Percentiles rank a stretch among this genome's conserved stretches.
phyloP scores from a whole-genome alignment of 1,284 basidiomycete species.

The Porodaedalea pini region DNA sequence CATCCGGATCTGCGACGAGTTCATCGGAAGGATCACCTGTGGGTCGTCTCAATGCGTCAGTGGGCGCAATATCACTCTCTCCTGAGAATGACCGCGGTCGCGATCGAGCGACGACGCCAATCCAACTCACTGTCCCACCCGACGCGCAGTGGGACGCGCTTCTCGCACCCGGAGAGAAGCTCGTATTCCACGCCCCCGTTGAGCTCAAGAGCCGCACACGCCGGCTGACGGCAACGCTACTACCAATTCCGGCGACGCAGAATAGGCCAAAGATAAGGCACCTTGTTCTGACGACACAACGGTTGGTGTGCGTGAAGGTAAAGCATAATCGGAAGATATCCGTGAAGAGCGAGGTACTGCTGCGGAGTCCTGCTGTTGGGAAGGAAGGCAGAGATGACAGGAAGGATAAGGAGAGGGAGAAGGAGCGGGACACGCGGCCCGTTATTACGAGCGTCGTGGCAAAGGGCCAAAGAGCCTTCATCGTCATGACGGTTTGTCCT shows the following conservation, averaged over 20 bases:
- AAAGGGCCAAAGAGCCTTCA: constrained; percentile 58
- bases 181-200: constrained; percentile 50
- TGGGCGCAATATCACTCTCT: constrained; percentile 32
- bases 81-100: constrained; percentile 42
- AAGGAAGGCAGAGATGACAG: constrained; percentile 18
- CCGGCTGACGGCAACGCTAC: constrained; percentile 54
- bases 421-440: constrained; percentile 36
- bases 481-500: constrained; percentile 52
- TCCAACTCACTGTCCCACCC: constrained; percentile 45
- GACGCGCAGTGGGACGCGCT: constrained; percentile 35
- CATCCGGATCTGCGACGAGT: constrained; percentile 36
- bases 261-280: constrained; percentile 52
- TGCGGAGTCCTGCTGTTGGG: constrained; percentile 33
- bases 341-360: constrained; percentile 48
- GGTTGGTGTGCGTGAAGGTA: constrained; percentile 56
- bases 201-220: constrained; percentile 53
- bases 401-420: constrained; percentile 32
- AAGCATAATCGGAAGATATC: constrained; percentile 35
- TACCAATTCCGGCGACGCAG: constrained; percentile 50
- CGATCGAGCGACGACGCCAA: constrained; percentile 51
- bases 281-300: constrained; percentile 54
- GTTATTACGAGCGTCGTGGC: constrained; percentile 47
- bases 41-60: constrained; percentile 36
- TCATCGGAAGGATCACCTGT: constrained; percentile 48
- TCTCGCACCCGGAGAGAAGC: constrained; percentile 43